Evolutionary conservation across 768 basidiomycete genomes (phyloP).

Genomic region (Phylloporus sp.): DNA sequence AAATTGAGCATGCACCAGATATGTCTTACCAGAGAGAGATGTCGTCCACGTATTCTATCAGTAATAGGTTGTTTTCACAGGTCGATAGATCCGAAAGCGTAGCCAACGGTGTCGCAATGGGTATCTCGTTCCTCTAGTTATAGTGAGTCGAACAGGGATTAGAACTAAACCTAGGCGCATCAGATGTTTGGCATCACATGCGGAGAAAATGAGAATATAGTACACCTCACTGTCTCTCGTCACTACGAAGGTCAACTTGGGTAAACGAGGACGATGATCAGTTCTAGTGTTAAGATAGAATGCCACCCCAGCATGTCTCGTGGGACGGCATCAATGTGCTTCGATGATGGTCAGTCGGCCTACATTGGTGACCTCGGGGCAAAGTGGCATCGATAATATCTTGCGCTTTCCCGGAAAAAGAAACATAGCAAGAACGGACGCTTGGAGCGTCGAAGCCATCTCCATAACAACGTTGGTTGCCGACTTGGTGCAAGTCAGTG

Average conservation of each 20-base stretch:
- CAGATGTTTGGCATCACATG: slow-evolving; percentile 28
- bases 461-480: slow-evolving; percentile 1
- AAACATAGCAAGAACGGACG: slow-evolving; percentile 34
- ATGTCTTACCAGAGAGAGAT: slow-evolving; percentile 27
- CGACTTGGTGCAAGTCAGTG: neutral
- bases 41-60: slow-evolving; percentile 20
- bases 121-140: slow-evolving; percentile 29
- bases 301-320: slow-evolving; percentile 28
- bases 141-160: neutral
- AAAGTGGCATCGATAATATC: slow-evolving; percentile 26
- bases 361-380: slow-evolving; percentile 24
- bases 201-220: no score
- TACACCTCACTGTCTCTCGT: no score
- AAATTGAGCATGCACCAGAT: slow-evolving; percentile 25
- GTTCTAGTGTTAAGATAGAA: slow-evolving; percentile 17
- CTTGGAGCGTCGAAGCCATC: slow-evolving; percentile 25
- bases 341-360: slow-evolving; percentile 21
- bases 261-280: neutral
- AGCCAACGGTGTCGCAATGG: slow-evolving; percentile 20
- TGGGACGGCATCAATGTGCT: slow-evolving; percentile 27
- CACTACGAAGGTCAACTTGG: neutral
- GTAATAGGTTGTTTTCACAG: no score
- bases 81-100: slow-evolving; percentile 26
- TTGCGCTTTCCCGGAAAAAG: slow-evolving; percentile 30
- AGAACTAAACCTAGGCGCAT: slow-evolving; percentile 8